Percentiles rank a stretch among this genome's conserved stretches.
phyloP scores from a whole-genome alignment of 164 flowering plant genomes.

The Paratinospora sagittata region DNA sequence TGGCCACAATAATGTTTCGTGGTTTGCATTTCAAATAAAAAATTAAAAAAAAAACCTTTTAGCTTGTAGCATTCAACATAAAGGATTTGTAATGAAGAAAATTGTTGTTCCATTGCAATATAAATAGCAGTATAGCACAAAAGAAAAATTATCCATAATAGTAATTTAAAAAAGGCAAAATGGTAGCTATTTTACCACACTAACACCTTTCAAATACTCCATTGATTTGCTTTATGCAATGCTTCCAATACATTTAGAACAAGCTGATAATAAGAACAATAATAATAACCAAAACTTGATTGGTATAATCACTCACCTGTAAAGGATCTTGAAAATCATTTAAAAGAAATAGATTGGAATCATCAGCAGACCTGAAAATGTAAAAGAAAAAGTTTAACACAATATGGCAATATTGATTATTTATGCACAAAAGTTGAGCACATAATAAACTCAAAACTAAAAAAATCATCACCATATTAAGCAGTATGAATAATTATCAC shows the following conservation, averaged over 20 bases:
- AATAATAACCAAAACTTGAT: conserved; percentile 1
- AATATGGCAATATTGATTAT: not conserved
- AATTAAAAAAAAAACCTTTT: not conserved
- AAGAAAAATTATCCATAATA: too few relatives aligned
- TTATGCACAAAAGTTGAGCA: not conserved
- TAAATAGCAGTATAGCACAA: too few relatives aligned
- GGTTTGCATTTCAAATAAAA: not conserved
- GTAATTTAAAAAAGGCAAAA: too few relatives aligned
- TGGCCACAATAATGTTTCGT: not conserved
- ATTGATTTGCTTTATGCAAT: conserved; percentile 5
- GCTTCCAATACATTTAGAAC: not conserved
- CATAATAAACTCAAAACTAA: not conserved
- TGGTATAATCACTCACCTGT: conserved; percentile 49
- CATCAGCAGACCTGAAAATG: conserved; percentile 86
- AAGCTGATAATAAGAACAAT: conserved; percentile 1
- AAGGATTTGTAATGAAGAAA: not conserved
- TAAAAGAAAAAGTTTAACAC: conserved; percentile 11
- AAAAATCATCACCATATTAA: not conserved
- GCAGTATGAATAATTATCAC: not conserved
- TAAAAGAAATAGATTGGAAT: conserved; percentile 90
- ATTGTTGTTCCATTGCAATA: too few relatives aligned
- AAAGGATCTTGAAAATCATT: conserved; percentile 94
- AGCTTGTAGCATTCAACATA: not conserved
- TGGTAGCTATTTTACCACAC: not conserved
- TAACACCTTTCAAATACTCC: not conserved